phyloP scores from a whole-genome alignment of 2,329 filamentous ascomycete genomes.

The Colletotrichum endophyticum region DNA sequence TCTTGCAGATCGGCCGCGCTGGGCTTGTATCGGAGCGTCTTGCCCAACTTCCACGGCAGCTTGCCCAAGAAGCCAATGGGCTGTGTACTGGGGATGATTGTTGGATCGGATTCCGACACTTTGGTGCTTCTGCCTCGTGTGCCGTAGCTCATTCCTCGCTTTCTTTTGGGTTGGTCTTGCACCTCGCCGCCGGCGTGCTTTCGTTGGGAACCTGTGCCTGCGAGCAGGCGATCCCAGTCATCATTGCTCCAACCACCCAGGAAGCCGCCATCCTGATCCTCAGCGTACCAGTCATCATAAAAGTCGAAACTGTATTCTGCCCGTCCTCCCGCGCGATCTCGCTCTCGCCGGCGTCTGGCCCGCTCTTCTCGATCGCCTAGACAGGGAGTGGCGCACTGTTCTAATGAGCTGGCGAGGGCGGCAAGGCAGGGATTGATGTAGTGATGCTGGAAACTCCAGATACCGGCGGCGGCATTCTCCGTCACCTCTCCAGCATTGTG shows the following conservation, averaged over 20 bases:
- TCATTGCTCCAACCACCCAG: conserved; percentile 79
- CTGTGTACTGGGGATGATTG: conserved; percentile 87
- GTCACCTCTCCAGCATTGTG: conserved; percentile 91
- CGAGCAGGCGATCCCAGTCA: conserved; percentile 84
- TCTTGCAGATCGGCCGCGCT: conserved; percentile 91
- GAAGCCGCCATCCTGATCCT: conserved; percentile 54
- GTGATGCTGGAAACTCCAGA: conserved; percentile 86
- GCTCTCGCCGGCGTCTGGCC: conserved; percentile 69
- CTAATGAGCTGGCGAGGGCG: conserved; percentile 68
- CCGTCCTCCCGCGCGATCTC: conserved; percentile 60
- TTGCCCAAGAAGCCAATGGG: conserved; percentile 84
- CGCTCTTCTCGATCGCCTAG: conserved; percentile 77
- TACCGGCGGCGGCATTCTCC: conserved; percentile 86
- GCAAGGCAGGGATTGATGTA: conserved; percentile 85
- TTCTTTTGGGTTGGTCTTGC: conserved; percentile 70
- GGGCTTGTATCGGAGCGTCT: conserved; percentile 84
- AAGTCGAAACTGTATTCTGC: conserved; percentile 94
- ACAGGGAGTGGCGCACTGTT: conserved; percentile 75
- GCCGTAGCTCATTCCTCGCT: conserved; percentile 89
- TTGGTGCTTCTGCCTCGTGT: conserved; percentile 56
- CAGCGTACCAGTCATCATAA: conserved; percentile 93
- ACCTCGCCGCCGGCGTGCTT: conserved; percentile 41
- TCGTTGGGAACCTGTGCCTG: conserved; percentile 63
- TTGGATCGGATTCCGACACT: conserved; percentile 72
- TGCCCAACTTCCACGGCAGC: conserved; percentile 84